Evolutionary conservation across 768 basidiomycete species (phyloP).

Genomic region (Aureoboletus auriporus): DNA sequence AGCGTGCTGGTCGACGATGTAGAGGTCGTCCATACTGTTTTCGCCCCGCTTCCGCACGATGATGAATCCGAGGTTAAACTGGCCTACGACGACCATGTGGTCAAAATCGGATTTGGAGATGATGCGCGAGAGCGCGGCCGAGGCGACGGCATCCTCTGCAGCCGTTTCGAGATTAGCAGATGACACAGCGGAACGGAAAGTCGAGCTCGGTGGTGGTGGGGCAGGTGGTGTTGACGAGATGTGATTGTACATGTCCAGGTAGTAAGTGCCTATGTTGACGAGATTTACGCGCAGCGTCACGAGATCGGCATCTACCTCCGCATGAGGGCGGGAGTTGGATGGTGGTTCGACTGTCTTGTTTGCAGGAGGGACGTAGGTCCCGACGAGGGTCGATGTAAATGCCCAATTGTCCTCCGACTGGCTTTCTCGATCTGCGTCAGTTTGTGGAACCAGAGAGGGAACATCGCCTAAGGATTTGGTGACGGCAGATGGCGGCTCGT

Average conservation of each 20-base stretch:
- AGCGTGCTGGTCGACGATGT: constrained; percentile 96
- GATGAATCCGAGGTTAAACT: constrained; percentile 97
- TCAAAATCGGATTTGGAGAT: constrained; percentile 86
- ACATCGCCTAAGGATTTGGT: constrained; percentile 3
- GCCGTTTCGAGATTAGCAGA: constrained; percentile 32
- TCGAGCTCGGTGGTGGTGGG: constrained; percentile 3
- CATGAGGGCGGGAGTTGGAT: neutral
- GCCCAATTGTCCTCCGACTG: constrained; percentile 18
- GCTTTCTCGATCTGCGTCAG: neutral
- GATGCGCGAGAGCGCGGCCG: constrained; percentile 71
- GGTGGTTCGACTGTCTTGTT: constrained; percentile 9
- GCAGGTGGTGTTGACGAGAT: neutral
- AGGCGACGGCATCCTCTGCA: constrained; percentile 52
- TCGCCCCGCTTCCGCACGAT: constrained; percentile 60
- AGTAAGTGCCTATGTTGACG: constrained; percentile 17
- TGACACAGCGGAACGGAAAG: constrained; percentile 22
- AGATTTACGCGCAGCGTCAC: constrained; percentile 21
- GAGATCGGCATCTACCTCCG: constrained; percentile 1
- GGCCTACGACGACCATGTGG: constrained; percentile 81
- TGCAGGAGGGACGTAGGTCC: constrained; percentile 12
- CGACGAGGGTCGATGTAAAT: constrained; percentile 24
- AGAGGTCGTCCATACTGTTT: constrained; percentile 72
- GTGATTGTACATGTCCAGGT: constrained; percentile 15
- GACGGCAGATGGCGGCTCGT: constrained; percentile 19
- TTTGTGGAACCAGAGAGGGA: neutral